Percentiles rank a stretch among this genome's conserved stretches.
phyloP scores from a whole-genome alignment of 305 asterid genomes.

The Fraxinus baroniana region DNA sequence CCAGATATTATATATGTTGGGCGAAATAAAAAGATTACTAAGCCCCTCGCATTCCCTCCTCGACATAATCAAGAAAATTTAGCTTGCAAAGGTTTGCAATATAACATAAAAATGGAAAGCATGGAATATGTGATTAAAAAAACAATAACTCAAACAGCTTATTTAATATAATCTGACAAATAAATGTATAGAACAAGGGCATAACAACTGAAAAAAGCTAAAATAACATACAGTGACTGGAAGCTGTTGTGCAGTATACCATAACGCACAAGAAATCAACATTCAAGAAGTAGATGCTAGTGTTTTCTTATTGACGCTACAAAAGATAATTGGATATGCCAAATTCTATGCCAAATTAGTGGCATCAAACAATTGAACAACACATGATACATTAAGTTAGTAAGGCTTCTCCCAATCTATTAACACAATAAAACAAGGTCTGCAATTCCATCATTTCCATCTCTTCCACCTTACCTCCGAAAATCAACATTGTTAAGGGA shows the following conservation, averaged over 20 bases:
- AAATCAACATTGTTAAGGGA: not conserved
- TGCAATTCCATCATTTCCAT: constrained; percentile 12
- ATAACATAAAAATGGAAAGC: not conserved
- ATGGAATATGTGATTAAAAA: not conserved
- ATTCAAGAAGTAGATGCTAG: not conserved
- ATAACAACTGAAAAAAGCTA: not conserved
- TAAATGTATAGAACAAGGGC: not conserved
- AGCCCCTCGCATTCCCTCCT: not conserved
- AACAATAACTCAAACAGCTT: not conserved
- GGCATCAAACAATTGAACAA: not conserved
- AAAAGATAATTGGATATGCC: not conserved
- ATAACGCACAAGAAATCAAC: constrained; percentile 7
- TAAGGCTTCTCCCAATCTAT: not conserved
- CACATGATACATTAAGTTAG: not conserved
- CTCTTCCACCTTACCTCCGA: not conserved
- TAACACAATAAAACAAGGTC: not conserved
- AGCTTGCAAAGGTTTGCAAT: not conserved
- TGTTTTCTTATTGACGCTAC: not conserved
- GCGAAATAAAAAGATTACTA: too few relatives aligned
- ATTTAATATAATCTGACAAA: not conserved
- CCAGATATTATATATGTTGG: too few relatives aligned
- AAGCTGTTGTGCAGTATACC: not conserved
- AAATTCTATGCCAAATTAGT: constrained; percentile 1
- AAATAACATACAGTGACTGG: constrained; percentile 2
- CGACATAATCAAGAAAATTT: not conserved